A percentile compares a stretch with the other conserved stretches of the same genome.
Evolutionary conservation across 2,329 filamentous ascomycete genomes (phyloP).

Genomic region (Sporothrix phasma): DNA sequence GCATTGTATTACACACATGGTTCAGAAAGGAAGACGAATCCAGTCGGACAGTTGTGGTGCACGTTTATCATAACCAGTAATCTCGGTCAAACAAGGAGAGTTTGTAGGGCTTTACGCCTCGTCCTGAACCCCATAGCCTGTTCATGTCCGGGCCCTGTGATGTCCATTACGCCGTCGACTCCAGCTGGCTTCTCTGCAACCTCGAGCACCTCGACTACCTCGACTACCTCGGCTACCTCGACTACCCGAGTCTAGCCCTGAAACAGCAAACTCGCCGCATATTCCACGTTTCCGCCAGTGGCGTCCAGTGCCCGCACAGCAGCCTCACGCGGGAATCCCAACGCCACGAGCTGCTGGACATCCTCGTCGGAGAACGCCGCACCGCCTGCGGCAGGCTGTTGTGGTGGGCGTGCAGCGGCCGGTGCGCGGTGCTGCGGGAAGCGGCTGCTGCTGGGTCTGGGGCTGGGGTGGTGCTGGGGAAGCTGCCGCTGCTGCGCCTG

Average conservation of each 20-base stretch:
- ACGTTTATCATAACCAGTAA: too few species aligned
- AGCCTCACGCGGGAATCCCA: constrained; percentile 68
- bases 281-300: constrained; percentile 75
- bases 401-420: constrained; percentile 20
- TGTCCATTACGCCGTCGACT: too few species aligned
- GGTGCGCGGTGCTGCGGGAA: constrained; percentile 18
- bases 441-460: not conserved
- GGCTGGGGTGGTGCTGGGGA: not conserved
- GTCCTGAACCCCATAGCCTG: too few species aligned
- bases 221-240: too few species aligned
- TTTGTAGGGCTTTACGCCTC: too few species aligned
- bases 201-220: too few species aligned
- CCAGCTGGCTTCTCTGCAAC: too few species aligned
- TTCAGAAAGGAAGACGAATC: too few species aligned
- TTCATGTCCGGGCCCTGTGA: too few species aligned
- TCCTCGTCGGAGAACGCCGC: constrained; percentile 47
- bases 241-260: constrained; percentile 25
- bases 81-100: too few species aligned
- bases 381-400: constrained; percentile 21
- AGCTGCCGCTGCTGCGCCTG: not conserved
- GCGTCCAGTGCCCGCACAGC: constrained; percentile 75
- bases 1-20: too few species aligned
- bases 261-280: constrained; percentile 74
- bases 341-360: constrained; percentile 63
- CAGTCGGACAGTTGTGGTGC: too few species aligned